Evolutionary conservation across 331 rosid species (phyloP).

Genomic region (Quercus tomentella): DNA sequence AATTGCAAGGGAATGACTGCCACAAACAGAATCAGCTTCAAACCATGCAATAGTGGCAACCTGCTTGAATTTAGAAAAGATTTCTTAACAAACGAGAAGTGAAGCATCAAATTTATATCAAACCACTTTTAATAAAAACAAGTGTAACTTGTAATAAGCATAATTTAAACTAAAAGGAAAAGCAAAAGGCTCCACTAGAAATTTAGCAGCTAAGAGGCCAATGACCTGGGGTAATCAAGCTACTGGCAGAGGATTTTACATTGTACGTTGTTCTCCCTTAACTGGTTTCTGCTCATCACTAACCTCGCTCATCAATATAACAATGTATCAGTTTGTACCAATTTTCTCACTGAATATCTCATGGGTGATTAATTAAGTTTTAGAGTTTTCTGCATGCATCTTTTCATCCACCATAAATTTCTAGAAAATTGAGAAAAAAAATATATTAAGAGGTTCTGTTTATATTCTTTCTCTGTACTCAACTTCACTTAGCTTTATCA

Average conservation of each 20-base stretch:
- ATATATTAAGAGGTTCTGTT: neutral
- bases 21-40: conserved; percentile 99
- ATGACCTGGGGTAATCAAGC: neutral
- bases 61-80: conserved; percentile 38
- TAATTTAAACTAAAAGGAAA: neutral
- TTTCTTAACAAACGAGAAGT: conserved; percentile 20
- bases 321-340: neutral
- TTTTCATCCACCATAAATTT: neutral
- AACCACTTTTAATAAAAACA: neutral
- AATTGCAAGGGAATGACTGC: conserved; percentile 93
- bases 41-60: conserved; percentile 99
- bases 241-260: neutral
- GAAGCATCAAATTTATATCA: conserved; percentile 2
- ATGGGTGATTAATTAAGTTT: neutral
- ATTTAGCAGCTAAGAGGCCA: neutral
- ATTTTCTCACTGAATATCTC: neutral
- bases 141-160: neutral
- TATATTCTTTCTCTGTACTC: neutral
- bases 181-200: neutral
- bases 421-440: neutral
- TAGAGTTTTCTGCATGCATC: neutral
- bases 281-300: neutral
- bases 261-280: neutral
- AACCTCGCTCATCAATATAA: neutral
- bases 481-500: neutral